Percentiles rank a stretch among this genome's conserved stretches.
Conservation (phyloP, 805 yeast species). For the Schwanniomyces yamadae region DNA sequence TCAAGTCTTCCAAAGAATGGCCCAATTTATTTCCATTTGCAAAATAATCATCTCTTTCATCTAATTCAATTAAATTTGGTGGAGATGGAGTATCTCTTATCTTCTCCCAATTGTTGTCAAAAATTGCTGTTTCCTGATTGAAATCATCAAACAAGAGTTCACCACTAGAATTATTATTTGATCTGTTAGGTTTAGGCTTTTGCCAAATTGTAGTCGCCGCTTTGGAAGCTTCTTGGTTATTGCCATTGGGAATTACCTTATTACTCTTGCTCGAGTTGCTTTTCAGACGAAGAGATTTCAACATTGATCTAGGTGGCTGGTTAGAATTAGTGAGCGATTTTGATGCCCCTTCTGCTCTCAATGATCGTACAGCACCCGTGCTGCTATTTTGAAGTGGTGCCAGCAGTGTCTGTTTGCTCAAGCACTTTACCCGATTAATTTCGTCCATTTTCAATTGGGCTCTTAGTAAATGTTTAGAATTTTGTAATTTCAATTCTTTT, state of each 20-base stretch:
- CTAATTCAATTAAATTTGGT: conserved; percentile 71
- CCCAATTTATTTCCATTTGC: conserved; percentile 6
- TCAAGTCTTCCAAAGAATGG: conserved; percentile 23
- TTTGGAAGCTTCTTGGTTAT: conserved; percentile 20
- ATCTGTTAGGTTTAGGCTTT: conserved; percentile 13
- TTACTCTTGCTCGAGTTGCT: conserved; percentile 6
- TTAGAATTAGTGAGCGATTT: conserved; percentile 10
- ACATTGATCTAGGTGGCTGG: conserved; percentile 23
- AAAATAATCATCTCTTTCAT: conserved; percentile 29
- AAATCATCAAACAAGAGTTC: conserved; percentile 36
- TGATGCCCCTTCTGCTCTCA: conserved; percentile 13
- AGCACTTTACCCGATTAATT: conserved; percentile 22
- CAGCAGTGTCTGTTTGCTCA: conserved; percentile 8
- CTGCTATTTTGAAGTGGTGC: conserved; percentile 10
- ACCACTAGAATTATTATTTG: conserved; percentile 10
- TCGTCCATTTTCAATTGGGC: conserved; percentile 42
- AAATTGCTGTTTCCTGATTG: conserved; percentile 34
- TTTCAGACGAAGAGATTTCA: conserved; percentile 29
- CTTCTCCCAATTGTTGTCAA: conserved; percentile 25
- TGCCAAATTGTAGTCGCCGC: conserved; percentile 34
- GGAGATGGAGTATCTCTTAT: conserved; percentile 22
- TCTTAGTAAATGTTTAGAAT: conserved; percentile 41
- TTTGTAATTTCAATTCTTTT: conserved; percentile 40
- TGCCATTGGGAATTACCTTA: conserved; percentile 9
- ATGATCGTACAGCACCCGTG: conserved; percentile 26